Evolutionary conservation across 371 early-diverging fungal genomes (phyloP), one percentile per base, ranked within the genome.

Genomic region (Mucor sp.): DNA sequence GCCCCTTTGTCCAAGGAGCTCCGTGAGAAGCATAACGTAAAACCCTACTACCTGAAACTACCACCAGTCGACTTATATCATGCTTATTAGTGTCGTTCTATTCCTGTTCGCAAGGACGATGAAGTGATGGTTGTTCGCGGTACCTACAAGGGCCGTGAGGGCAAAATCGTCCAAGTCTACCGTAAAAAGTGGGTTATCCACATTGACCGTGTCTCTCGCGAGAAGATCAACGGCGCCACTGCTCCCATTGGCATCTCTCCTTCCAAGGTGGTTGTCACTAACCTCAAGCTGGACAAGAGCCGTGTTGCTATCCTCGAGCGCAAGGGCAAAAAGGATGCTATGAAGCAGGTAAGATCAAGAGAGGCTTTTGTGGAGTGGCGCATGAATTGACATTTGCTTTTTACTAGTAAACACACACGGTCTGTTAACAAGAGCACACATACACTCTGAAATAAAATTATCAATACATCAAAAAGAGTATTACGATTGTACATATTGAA

Each of bases 141-240:
- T 75, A 89, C 87, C 80, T 85, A 89, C 93, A 98, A 97, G 94
- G 98, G 97, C 79, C 94, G 94, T 75, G 95, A 95, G 83, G 99
- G 99, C 77, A 96, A 97, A 93, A 94, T 99, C 70, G 83, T 86
- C 67, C 88, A 93, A 74, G 96, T 95, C 80, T 98, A 97, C 95
- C 95, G 99, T 80, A 93, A 94, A 87, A 97, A 96, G 92, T 99
- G 91, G 90, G 93, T 96, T 69, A 97, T 99, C 85, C 94, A 98
- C 93, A 90, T 99, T 73, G 98, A 99, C 81, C 94, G 96, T 80
- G 85, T 99, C 78, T 88, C 84, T 79, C 92, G 91, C 78, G 98
- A 99, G 82, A 99, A 99, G 94, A 92, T 90, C 80, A 99, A 98
- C 89, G 96, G 97, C 81, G 89, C 90, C 73, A 87, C 95, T 75